Conservation (phyloP, 2,329 filamentous ascomycete species). For the Neurospora sp. region DNA sequence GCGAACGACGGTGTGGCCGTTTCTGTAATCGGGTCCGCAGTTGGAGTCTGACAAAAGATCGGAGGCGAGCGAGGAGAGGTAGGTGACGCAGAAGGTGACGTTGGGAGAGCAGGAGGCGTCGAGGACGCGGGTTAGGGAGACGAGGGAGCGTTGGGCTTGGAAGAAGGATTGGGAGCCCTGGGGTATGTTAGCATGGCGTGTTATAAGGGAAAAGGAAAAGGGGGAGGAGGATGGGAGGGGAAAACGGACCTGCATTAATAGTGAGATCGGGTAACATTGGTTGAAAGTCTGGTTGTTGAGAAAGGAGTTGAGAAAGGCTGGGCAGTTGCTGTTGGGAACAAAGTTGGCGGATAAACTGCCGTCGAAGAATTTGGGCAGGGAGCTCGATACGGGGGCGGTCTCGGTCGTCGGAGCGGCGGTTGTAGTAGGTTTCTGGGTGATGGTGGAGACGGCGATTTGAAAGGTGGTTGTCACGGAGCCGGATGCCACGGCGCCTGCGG, state of each 20-base stretch:
- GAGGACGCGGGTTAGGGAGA: constrained; percentile 66
- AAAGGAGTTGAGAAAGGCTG: constrained; percentile 58
- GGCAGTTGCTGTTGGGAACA: constrained; percentile 42
- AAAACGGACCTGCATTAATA: constrained; percentile 56
- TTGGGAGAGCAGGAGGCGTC: constrained; percentile 69
- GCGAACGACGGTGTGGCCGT: constrained; percentile 59
- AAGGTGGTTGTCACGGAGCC: constrained; percentile 22
- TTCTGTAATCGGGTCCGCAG: constrained; percentile 62
- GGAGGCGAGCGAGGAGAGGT: constrained; percentile 55
- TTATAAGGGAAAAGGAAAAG: not conserved
- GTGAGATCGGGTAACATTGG: constrained; percentile 71
- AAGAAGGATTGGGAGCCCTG: constrained; percentile 83
- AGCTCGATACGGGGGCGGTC: constrained; percentile 22
- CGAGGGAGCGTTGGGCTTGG: constrained; percentile 59
- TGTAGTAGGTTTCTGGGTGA: constrained; percentile 15
- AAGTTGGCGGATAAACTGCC: constrained; percentile 55
- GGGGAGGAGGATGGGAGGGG: not conserved
- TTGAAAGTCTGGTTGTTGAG: constrained; percentile 58
- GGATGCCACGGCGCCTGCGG: constrained; percentile 2
- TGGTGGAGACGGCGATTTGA: constrained; percentile 21
- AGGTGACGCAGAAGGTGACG: constrained; percentile 51
- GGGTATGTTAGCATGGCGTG: constrained; percentile 13
- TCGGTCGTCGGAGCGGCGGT: constrained; percentile 17
- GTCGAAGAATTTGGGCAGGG: constrained; percentile 59
- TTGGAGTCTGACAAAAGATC: constrained; percentile 30